Conservation (phyloP, 2,329 filamentous ascomycete species). For the Trichoderma koningii region DNA sequence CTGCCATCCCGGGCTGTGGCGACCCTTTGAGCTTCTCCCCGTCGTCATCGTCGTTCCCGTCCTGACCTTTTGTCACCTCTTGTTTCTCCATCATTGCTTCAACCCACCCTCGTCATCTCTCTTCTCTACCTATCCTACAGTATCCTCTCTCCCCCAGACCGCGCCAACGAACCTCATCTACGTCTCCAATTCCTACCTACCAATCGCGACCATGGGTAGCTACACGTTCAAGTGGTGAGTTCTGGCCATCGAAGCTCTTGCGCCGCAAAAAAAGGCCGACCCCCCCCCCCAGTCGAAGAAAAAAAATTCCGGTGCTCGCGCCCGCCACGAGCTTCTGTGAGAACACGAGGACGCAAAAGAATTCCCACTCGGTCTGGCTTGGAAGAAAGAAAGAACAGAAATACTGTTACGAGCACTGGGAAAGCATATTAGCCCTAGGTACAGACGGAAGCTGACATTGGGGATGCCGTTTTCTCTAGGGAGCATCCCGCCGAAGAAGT, state of each 20-base stretch:
- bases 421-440: background rate
- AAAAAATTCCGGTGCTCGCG: conserved; percentile 8
- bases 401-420: background rate
- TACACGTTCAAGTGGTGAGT: conserved; percentile 72
- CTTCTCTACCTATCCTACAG: background rate
- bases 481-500: conserved; percentile 81
- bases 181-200: conserved; percentile 13
- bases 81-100: conserved; percentile 9
- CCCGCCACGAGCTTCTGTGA: conserved; percentile 16
- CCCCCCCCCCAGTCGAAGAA: conserved; percentile 15
- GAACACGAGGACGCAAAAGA: conserved; percentile 19
- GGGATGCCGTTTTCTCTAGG: conserved; percentile 53
- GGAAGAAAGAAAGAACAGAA: conserved; percentile 6
- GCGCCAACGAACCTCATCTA: conserved; percentile 12
- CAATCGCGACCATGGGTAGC: conserved; percentile 58
- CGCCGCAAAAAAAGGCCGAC: conserved; percentile 1
- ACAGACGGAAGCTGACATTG: conserved; percentile 13
- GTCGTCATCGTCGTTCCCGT: conserved; percentile 18
- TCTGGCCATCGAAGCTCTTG: conserved; percentile 27
- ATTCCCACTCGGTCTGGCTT: conserved; percentile 14
- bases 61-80: background rate
- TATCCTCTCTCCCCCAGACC: background rate
- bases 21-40: conserved; percentile 5
- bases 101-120: background rate
- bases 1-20: conserved; percentile 22